phyloP scores from a whole-genome alignment of 176 grass and related monocot species.

The Musa schizocarpa region DNA sequence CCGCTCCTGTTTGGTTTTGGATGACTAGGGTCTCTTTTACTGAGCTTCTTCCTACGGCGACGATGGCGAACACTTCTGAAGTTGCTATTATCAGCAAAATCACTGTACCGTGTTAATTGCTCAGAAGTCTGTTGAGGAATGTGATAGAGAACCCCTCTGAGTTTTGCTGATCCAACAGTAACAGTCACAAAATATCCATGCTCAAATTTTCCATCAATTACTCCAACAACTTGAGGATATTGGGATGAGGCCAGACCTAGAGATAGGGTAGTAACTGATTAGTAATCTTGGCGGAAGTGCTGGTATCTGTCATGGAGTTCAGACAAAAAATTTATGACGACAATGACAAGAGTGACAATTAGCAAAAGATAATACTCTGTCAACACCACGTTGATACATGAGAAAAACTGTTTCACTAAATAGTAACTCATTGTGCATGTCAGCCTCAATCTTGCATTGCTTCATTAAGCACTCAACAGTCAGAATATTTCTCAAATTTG shows the following conservation, averaged over 20 bases:
- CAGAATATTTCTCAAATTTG: no score
- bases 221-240: conserved; percentile 47
- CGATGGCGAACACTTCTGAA: conserved; percentile 29
- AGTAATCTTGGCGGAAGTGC: not conserved
- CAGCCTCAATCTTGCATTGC: no score
- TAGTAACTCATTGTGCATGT: no score
- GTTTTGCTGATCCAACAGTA: conserved; percentile 48
- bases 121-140: conserved; percentile 34
- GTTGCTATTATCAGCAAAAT: conserved; percentile 25
- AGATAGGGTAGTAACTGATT: conserved; percentile 1
- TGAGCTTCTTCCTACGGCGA: conserved; percentile 62
- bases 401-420: no score
- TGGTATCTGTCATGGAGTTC: not conserved
- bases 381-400: no score
- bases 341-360: no score
- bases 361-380: no score
- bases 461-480: no score
- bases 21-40: conserved; percentile 77
- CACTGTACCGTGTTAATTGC: conserved; percentile 19
- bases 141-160: conserved; percentile 73
- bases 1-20: conserved; percentile 94
- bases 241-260: conserved; percentile 29
- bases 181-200: conserved; percentile 85
- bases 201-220: conserved; percentile 91
- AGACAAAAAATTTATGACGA: no score